Evolutionary conservation across 768 basidiomycete genomes (phyloP).

Genomic region (Pleurotus sapidus): DNA sequence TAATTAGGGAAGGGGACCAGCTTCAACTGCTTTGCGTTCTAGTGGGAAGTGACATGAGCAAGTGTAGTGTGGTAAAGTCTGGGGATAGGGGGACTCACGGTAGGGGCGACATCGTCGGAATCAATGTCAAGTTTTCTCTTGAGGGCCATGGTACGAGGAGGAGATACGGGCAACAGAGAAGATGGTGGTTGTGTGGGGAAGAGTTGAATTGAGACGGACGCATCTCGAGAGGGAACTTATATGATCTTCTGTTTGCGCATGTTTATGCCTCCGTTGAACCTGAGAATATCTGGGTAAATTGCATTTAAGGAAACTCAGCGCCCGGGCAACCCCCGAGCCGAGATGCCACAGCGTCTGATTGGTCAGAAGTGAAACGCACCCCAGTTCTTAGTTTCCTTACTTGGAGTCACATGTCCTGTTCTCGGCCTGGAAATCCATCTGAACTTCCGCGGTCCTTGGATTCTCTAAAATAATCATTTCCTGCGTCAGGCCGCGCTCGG

Average conservation of each 20-base stretch:
- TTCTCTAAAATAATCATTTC: background rate
- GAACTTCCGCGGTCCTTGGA: conserved; percentile 3
- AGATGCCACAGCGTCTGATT: conserved; percentile 22
- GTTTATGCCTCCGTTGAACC: background rate
- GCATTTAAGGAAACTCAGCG: background rate
- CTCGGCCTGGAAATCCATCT: background rate
- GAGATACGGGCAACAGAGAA: conserved; percentile 4
- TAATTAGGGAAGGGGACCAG: conserved; percentile 72
- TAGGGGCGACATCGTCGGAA: conserved; percentile 47
- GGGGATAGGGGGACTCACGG: conserved; percentile 30
- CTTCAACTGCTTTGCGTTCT: conserved; percentile 71
- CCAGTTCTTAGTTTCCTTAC: conserved; percentile 16
- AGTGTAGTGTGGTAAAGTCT: conserved; percentile 11
- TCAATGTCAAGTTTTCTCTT: conserved; percentile 76
- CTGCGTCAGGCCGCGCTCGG: background rate
- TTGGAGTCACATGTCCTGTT: background rate
- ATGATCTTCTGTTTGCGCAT: conserved; percentile 16
- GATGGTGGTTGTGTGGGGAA: conserved; percentile 8
- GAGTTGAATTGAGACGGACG: background rate
- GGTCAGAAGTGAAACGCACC: conserved; percentile 22
- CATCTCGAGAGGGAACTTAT: conserved; percentile 23
- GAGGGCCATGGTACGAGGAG: conserved; percentile 49
- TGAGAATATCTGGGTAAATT: background rate
- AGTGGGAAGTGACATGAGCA: conserved; percentile 15
- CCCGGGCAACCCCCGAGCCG: conserved; percentile 14